These are phyloP conservation scores for Blepharisma stoltei DNA, from an alignment of 73 alveolate genomes.

Conservation along the genomic window DNA sequence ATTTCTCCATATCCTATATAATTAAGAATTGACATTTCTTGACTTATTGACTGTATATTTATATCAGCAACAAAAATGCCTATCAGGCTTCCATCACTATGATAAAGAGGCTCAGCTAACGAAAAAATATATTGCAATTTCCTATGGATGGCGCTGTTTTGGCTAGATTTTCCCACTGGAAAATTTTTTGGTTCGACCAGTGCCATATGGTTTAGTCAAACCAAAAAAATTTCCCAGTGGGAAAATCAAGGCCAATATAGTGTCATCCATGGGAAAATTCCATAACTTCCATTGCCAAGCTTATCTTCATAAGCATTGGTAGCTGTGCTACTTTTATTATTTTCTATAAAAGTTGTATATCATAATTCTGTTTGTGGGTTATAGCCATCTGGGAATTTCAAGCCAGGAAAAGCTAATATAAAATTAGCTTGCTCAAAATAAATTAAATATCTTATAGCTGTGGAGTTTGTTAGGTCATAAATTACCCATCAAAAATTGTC, in stretches of 20 bases:
- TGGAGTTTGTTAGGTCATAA: neutral
- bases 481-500: neutral
- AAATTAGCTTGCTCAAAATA: neutral
- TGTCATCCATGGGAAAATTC: neutral
- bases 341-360: neutral
- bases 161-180: too few relatives aligned
- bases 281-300: neutral
- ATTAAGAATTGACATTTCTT: neutral
- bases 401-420: neutral
- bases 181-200: too few relatives aligned
- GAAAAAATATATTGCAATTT: too few relatives aligned
- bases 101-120: neutral
- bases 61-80: conserved; percentile 7
- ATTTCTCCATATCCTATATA: neutral
- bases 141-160: too few relatives aligned
- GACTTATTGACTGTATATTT: neutral
- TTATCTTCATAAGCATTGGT: neutral
- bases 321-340: neutral
- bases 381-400: neutral
- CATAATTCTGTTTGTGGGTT: neutral
- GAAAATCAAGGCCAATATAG: too few relatives aligned
- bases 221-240: too few relatives aligned
- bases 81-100: neutral
- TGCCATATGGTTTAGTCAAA: too few relatives aligned
- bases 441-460: neutral